A percentile compares a stretch with the other conserved stretches of the same genome.
Conservation (phyloP, 1,284 basidiomycete genomes). For the Puccinia triticina region DNA sequence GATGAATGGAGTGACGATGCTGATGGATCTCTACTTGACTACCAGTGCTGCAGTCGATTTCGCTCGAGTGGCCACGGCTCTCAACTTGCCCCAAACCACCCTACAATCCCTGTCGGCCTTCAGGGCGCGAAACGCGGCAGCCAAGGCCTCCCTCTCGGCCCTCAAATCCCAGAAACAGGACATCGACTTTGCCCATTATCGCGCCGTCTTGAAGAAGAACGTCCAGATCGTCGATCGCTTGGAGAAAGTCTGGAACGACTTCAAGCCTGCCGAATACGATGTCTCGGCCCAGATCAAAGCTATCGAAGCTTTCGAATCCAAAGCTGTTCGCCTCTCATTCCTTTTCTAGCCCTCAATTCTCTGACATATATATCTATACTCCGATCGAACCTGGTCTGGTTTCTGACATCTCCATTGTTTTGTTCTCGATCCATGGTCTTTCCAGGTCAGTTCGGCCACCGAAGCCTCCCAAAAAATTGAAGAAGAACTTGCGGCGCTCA, state of each 20-base stretch:
- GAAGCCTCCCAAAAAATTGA: conserved; percentile 90
- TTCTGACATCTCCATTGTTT: background rate
- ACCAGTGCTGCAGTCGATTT: conserved; percentile 53
- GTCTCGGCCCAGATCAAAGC: conserved; percentile 87
- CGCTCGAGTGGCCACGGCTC: conserved; percentile 57
- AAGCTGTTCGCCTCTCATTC: conserved; percentile 73
- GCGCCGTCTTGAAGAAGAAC: conserved; percentile 82
- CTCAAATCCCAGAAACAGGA: conserved; percentile 67
- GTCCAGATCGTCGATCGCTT: conserved; percentile 86
- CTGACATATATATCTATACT: no score
- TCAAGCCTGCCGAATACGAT: conserved; percentile 97
- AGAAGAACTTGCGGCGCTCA: conserved; percentile 86
- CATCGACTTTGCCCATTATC: conserved; percentile 86
- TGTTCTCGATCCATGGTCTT: background rate
- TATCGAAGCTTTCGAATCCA: conserved; percentile 94
- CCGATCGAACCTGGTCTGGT: background rate
- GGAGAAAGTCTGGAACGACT: conserved; percentile 83
- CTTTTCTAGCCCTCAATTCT: background rate
- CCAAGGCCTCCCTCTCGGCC: conserved; percentile 66
- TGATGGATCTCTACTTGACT: background rate
- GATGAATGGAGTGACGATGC: background rate
- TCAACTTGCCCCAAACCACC: conserved; percentile 60
- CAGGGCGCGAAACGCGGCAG: conserved; percentile 91
- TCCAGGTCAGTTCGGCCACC: conserved; percentile 83
- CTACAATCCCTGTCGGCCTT: conserved; percentile 78